phyloP scores from a whole-genome alignment of 1,284 basidiomycete species.

The Blastosporella zonata region DNA sequence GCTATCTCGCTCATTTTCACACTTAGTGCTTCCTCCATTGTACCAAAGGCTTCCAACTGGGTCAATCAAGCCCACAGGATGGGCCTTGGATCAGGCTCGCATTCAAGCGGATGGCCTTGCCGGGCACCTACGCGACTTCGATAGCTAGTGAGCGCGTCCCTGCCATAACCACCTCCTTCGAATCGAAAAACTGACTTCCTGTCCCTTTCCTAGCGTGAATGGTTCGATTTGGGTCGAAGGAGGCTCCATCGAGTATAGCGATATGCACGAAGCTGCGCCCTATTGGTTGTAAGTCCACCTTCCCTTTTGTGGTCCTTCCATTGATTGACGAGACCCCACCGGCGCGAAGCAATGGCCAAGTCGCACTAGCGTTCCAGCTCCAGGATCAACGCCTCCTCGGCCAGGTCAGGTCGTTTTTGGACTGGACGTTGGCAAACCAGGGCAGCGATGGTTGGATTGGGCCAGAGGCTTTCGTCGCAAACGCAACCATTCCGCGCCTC shows the following conservation, averaged over 20 bases:
- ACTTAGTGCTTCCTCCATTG: slow-evolving; percentile 28
- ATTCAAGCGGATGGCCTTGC: slow-evolving; percentile 38
- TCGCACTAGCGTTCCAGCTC: slow-evolving; percentile 38
- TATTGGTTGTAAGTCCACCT: slow-evolving; percentile 38
- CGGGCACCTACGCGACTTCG: slow-evolving; percentile 36
- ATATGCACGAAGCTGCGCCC: slow-evolving; percentile 40
- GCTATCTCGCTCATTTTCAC: neutral
- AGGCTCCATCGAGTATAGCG: slow-evolving; percentile 39
- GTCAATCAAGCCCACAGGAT: slow-evolving; percentile 35
- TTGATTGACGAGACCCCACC: neutral
- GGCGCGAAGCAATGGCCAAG: slow-evolving; percentile 32
- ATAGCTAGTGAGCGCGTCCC: slow-evolving; percentile 30
- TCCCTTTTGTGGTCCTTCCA: neutral
- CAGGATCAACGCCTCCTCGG: slow-evolving; percentile 32
- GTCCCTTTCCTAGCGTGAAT: slow-evolving; percentile 27
- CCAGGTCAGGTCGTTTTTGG: slow-evolving; percentile 35
- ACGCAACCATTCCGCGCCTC: slow-evolving; percentile 32
- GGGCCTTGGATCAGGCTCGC: slow-evolving; percentile 37
- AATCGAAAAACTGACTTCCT: neutral
- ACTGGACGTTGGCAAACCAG: slow-evolving; percentile 35
- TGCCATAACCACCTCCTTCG: neutral
- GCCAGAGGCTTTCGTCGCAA: slow-evolving; percentile 32
- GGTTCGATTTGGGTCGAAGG: slow-evolving; percentile 41
- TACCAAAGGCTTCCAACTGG: slow-evolving; percentile 32
- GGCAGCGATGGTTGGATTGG: slow-evolving; percentile 39